Percentiles rank a stretch among this genome's conserved stretches.
phyloP scores from a whole-genome alignment of 768 basidiomycete genomes.

The Boletus speciosus region DNA sequence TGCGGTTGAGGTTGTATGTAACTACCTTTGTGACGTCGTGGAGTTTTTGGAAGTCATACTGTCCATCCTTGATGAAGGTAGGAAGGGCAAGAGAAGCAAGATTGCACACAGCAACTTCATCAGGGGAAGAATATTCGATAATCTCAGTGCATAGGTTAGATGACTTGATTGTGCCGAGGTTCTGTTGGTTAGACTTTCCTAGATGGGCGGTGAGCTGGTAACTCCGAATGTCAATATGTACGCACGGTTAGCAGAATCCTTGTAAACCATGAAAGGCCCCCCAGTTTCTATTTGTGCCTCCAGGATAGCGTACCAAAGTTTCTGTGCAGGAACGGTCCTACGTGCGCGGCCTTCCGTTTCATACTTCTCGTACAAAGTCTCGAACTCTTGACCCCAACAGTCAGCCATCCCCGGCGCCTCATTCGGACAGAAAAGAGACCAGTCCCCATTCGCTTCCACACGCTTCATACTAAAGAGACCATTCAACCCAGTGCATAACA shows the following conservation, averaged over 20 bases:
- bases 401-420: constrained; percentile 91
- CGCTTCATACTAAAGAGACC: constrained; percentile 79
- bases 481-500: not conserved
- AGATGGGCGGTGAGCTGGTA: not conserved
- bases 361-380: constrained; percentile 79
- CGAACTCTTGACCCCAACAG: constrained; percentile 87
- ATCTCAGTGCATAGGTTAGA: constrained; percentile 99
- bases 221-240: constrained; percentile 5
- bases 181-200: constrained; percentile 98
- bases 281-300: constrained; percentile 99
- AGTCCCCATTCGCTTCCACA: constrained; percentile 82
- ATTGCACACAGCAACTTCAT: constrained; percentile 98
- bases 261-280: constrained; percentile 99
- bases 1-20: constrained; percentile 86
- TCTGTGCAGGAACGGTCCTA: constrained; percentile 87
- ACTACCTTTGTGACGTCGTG: constrained; percentile 95
- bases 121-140: constrained; percentile 95
- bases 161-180: constrained; percentile 98
- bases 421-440: constrained; percentile 97
- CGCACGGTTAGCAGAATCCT: constrained; percentile 90
- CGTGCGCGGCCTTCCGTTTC: constrained; percentile 86
- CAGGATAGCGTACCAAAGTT: constrained; percentile 96
- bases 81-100: constrained; percentile 96
- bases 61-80: constrained; percentile 76
- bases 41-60: constrained; percentile 92